Evolutionary conservation across 208 protist species (phyloP).

Genomic region (Trichomonas vaginalis): DNA sequence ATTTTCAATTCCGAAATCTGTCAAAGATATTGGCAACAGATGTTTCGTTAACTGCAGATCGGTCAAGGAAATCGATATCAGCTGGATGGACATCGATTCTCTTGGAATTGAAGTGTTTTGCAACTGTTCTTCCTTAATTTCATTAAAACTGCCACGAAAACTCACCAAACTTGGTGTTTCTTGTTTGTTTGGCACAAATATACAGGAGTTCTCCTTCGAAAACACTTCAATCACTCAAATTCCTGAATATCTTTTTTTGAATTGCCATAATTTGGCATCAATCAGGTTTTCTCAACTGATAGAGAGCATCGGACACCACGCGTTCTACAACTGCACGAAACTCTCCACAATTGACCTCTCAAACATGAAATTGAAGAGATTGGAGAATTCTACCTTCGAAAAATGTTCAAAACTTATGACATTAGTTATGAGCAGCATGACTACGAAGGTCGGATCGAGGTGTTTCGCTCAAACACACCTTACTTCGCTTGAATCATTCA

Average conservation of each 20-base stretch:
- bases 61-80: too few species aligned
- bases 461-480: not conserved
- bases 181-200: too few species aligned
- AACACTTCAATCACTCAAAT: not conserved
- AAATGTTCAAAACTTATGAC: not conserved
- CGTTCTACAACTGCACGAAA: not conserved
- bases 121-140: too few species aligned
- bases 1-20: too few species aligned
- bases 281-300: not conserved
- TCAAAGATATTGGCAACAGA: too few species aligned
- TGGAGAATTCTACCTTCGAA: not conserved
- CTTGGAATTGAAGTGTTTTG: too few species aligned
- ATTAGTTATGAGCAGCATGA: not conserved
- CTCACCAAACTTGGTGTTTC: too few species aligned
- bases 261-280: not conserved
- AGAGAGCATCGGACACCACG: not conserved
- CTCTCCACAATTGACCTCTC: not conserved
- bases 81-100: too few species aligned
- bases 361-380: not conserved
- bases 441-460: not conserved
- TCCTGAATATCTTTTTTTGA: not conserved
- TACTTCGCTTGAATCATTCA: not conserved
- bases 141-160: too few species aligned
- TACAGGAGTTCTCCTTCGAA: not conserved
- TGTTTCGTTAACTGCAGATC: too few species aligned